Percentiles rank a stretch among this genome's conserved stretches.
Conservation (phyloP, 768 basidiomycete species). For the Naganishia vaughanmartiniae region DNA sequence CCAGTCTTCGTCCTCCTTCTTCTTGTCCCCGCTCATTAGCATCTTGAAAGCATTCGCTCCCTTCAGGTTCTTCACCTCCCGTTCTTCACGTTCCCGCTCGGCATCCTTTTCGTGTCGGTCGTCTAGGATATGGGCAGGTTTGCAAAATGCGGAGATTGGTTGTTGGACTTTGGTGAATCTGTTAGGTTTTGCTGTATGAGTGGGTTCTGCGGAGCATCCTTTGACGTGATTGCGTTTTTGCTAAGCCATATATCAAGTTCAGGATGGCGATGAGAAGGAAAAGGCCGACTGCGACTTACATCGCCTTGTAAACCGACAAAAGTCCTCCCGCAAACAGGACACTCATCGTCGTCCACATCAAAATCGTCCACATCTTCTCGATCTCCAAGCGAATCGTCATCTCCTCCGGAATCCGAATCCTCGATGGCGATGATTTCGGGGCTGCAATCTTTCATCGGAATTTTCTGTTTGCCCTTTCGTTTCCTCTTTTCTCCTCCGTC, state of each 20-base stretch:
- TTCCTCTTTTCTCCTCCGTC: constrained; percentile 1
- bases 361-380: constrained; percentile 6
- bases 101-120: constrained; percentile 21
- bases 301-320: constrained; percentile 40
- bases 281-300: constrained; percentile 43
- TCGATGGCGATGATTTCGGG: constrained; percentile 1
- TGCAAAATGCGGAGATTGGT: constrained; percentile 47
- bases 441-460: constrained; percentile 15
- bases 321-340: constrained; percentile 46
- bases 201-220: constrained; percentile 57
- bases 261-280: constrained; percentile 14
- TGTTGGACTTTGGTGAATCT: constrained; percentile 33
- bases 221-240: constrained; percentile 64
- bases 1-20: constrained; percentile 81
- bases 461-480: constrained; percentile 45
- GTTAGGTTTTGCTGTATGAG: background rate
- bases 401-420: constrained; percentile 5
- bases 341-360: constrained; percentile 37
- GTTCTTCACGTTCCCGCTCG: constrained; percentile 18
- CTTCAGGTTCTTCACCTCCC: constrained; percentile 34
- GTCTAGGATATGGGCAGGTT: constrained; percentile 34
- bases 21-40: constrained; percentile 84
- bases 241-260: background rate
- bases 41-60: constrained; percentile 65
- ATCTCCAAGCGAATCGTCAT: constrained; percentile 1